Evolutionary conservation across 495 filamentous ascomycete species (phyloP).

Genomic region (Penicillium arizonense): DNA sequence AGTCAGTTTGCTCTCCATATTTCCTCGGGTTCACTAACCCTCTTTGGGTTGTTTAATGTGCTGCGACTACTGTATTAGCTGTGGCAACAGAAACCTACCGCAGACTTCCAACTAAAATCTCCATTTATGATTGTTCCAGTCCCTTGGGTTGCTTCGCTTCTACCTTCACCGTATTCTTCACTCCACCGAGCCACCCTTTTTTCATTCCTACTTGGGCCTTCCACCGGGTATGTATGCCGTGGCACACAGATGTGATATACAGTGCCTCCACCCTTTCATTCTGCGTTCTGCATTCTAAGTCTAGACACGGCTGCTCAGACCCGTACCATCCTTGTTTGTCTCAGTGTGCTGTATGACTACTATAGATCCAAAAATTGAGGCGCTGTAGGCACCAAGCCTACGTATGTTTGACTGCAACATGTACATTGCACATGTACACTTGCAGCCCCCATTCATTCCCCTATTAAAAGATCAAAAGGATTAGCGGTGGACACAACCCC

Average conservation of each 20-base stretch:
- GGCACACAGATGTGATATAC: conserved; percentile 7
- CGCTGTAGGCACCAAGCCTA: too few relatives aligned
- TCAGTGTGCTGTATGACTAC: too few relatives aligned
- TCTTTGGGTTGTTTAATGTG: background rate
- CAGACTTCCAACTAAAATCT: background rate
- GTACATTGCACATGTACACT: background rate
- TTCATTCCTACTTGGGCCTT: background rate
- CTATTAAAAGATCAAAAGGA: background rate
- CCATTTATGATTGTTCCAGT: too few relatives aligned
- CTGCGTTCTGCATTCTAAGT: background rate
- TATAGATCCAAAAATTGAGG: too few relatives aligned
- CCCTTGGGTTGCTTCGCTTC: background rate
- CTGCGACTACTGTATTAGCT: background rate
- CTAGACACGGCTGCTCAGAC: background rate
- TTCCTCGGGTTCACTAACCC: too few relatives aligned
- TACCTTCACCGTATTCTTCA: conserved; percentile 2
- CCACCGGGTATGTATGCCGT: conserved; percentile 1
- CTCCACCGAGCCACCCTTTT: background rate
- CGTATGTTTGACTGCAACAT: background rate
- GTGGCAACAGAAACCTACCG: background rate
- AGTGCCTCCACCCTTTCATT: background rate
- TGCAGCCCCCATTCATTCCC: background rate
- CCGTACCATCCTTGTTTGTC: too few relatives aligned
- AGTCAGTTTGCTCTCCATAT: background rate
- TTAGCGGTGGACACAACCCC: background rate